These are phyloP conservation scores for Udeniomyces megalosporus DNA, from an alignment of 768 basidiomycete species.

Conservation along the genomic window DNA sequence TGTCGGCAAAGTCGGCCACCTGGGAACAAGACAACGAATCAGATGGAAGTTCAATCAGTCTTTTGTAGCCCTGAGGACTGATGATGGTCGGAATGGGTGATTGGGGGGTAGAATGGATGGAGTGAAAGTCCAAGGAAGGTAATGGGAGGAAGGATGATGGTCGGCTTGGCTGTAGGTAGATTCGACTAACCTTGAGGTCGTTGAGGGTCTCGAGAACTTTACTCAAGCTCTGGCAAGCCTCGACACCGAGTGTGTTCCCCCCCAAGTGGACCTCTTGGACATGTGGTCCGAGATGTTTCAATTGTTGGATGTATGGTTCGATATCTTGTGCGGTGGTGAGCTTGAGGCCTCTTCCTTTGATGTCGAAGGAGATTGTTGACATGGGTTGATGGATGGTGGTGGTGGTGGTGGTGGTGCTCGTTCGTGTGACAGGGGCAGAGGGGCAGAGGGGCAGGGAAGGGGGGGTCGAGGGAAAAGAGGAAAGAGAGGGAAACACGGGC, in stretches of 20 bases:
- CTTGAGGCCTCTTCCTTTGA: conserved; percentile 58
- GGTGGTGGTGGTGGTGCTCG: background rate
- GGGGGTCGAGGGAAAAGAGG: background rate
- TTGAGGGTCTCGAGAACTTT: conserved; percentile 55
- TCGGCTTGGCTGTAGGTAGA: background rate
- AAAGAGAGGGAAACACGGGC: background rate
- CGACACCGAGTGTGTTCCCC: conserved; percentile 86
- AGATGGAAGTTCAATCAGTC: too few relatives aligned
- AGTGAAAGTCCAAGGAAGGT: background rate
- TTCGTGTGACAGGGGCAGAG: too few relatives aligned
- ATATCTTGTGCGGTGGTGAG: conserved; percentile 61
- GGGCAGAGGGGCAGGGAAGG: background rate
- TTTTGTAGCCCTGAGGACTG: too few relatives aligned
- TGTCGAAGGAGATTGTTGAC: conserved; percentile 30
- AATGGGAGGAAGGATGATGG: background rate
- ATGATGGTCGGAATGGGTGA: background rate
- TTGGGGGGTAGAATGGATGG: background rate
- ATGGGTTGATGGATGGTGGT: background rate
- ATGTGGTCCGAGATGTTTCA: conserved; percentile 32
- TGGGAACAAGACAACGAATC: too few relatives aligned
- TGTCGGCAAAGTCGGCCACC: conserved; percentile 92
- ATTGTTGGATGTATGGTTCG: conserved; percentile 45
- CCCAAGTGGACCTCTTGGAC: conserved; percentile 81
- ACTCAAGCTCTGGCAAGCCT: conserved; percentile 69
- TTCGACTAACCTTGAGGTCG: conserved; percentile 47